These are phyloP conservation scores for sweet orange (Citrus sinensis) DNA, from an alignment of 345 rosid genomes.

Conservation along the genomic window DNA sequence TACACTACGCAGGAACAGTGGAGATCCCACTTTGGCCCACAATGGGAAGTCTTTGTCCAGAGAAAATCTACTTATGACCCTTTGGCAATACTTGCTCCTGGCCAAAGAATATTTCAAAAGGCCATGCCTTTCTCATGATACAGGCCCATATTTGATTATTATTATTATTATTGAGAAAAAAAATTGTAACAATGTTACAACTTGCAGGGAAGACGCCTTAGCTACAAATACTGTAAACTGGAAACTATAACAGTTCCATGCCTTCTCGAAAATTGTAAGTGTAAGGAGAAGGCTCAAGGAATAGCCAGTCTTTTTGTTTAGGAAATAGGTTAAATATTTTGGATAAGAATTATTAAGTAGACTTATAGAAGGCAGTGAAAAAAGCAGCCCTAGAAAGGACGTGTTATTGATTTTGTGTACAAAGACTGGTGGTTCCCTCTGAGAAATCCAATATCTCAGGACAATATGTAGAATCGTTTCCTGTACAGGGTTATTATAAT, in stretches of 20 bases:
- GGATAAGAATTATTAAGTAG: constrained; percentile 16
- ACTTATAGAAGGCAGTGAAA: constrained; percentile 20
- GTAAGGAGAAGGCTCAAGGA: constrained; percentile 15
- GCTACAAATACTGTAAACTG: constrained; percentile 23
- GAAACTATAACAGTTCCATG: constrained; percentile 14
- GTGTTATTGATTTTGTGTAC: constrained; percentile 13
- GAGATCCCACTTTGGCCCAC: constrained; percentile 75
- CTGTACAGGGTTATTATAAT: not conserved
- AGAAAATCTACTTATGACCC: constrained; percentile 85
- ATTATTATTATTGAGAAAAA: not conserved
- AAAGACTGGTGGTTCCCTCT: constrained; percentile 5
- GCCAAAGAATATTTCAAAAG: constrained; percentile 82
- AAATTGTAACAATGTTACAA: not conserved
- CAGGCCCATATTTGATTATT: constrained; percentile 5
- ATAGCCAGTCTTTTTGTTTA: not conserved
- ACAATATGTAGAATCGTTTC: not conserved
- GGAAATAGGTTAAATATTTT: constrained; percentile 13
- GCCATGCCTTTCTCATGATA: constrained; percentile 44
- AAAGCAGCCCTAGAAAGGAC: constrained; percentile 16
- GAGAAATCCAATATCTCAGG: constrained; percentile 3
- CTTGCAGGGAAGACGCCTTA: constrained; percentile 23
- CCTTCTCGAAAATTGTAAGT: constrained; percentile 28
- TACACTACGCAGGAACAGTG: constrained; percentile 73
- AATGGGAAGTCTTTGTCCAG: constrained; percentile 63
- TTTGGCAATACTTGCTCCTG: constrained; percentile 85